Base-by-base conservation (phyloP, 2,329 filamentous ascomycete species). In the Fusarium liriodendri region DNA sequence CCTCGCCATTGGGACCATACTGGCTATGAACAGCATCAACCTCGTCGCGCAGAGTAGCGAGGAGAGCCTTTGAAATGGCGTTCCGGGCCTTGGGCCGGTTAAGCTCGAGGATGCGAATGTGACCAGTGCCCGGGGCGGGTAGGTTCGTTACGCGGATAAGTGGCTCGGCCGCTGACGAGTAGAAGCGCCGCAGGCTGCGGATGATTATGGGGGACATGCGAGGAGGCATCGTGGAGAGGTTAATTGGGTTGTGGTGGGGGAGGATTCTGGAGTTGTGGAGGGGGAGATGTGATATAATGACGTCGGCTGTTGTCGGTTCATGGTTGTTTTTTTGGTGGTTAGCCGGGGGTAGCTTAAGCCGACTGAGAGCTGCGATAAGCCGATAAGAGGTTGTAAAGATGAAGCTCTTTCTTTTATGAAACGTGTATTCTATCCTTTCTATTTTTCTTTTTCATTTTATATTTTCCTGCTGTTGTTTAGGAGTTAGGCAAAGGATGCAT, bases 21-120 rank as follows among this genome's bases (percentile, higher is more conserved):
- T 92, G 89, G 10, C 82, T 85, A 65, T 93, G 90, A 54, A 98
- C 88, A 70, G 89, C 88, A 77, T 94, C 89, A 65, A 98, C 87
- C 79, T 98, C 90, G 47, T 89, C 87, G 60, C 89, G 89, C 66
- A 99, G 87, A 57, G 92, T 89, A 5, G 89, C 84, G 61, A 99
- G 89, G 40, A 99, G 88, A 66, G 92, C 90, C 67, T 87, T 89
- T 0, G 95, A 98, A 80, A 99, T 94, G 75, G 97, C 97, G 83
- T 99, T 99, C 79, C 96, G 93, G 38, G 95, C 93, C 10, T 89
- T 83, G 1, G 95, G 95, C 5, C 95, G 90, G 85, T 98, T 97
- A 75, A 99, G 89, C 71, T 96, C 93, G 66, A 98, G 90, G 74
- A 98, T 89, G 68, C 95, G 92, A 83, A 98, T 97, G 84, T 93